Base-by-base conservation (phyloP, 768 basidiomycete genomes). In the Tephrocybe sp. region DNA sequence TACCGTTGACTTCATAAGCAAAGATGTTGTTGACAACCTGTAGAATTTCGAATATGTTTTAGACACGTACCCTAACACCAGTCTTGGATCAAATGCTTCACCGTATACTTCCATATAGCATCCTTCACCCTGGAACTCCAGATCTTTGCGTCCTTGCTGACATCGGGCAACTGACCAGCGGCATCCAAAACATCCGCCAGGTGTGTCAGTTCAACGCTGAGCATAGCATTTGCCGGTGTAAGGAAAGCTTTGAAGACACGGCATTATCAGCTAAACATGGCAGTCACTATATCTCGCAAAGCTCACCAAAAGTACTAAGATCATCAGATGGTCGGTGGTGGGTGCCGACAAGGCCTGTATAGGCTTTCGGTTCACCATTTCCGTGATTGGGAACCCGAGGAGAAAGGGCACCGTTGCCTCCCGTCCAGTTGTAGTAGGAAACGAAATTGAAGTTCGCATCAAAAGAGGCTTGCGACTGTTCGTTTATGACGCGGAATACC, bases 341-440 rank as follows among this genome's bases (percentile, higher is more conserved):
- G 1, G 88, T 91, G 23, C 86, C 87, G 12, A 91, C 84, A 53
- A 86, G 71, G 26, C 88, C 89, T 2, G 85, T 88, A 59, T 80
- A 86, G 7, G 76, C 83, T 61, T 85, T 89, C 0, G 85, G 89
- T 63, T 90, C 88, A 5, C 85, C 85, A 56, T 86, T 88, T 5
- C 89, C 89, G 0, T 60, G 67, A 63, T 91, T 90, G 41, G 73
- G 68, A 1, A 90, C 86, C 15, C 74, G 67, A 3, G 86, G 86
- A 30, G 82, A 74, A 38, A 89, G 73, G 14, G 85, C 72, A 11
- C 86, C 85, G 45, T 73, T 66, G 14, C 80, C 80, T 15, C 89
- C 88, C 4, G 88, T 90, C 89, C 88, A 91, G 62, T 88, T 89
- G 64, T 88, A 91, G 65, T 81, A 88, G 6, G 86, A 88, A 46